A percentile compares a stretch with the other conserved stretches of the same genome.
Conservation (phyloP, 2,329 filamentous ascomycete genomes). For the Ceratocystis eucalypticola region DNA sequence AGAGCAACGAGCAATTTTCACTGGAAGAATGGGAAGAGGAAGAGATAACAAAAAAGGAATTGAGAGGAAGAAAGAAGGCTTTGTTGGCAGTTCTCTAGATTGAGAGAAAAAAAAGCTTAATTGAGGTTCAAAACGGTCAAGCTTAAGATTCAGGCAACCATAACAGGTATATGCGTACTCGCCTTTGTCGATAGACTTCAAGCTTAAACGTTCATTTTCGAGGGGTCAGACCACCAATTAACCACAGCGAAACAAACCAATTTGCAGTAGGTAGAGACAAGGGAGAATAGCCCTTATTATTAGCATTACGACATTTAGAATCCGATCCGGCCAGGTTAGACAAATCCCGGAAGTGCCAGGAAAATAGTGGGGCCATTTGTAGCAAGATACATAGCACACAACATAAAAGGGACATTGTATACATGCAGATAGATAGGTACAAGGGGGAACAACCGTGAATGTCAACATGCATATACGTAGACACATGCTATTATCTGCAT, state of each 20-base stretch:
- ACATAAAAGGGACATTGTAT: no score
- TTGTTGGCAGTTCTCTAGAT: background rate
- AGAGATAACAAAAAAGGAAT: background rate
- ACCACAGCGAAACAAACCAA: background rate
- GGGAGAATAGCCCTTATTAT: background rate
- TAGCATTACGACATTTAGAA: background rate
- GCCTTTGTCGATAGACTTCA: background rate
- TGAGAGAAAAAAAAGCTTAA: background rate
- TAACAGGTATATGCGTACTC: background rate
- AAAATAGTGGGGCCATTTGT: background rate
- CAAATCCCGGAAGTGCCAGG: no score
- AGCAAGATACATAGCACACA: background rate
- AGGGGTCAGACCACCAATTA: background rate
- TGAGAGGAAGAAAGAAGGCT: background rate
- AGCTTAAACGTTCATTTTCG: background rate
- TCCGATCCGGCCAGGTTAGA: background rate
- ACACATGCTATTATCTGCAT: no score
- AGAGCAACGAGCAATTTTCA: background rate
- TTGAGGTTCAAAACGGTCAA: background rate
- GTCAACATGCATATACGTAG: no score
- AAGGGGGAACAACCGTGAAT: no score
- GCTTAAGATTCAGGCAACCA: background rate
- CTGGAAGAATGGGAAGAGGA: background rate
- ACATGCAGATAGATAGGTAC: no score
- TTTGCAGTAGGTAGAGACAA: background rate